A percentile compares a stretch with the other conserved stretches of the same genome.
phyloP scores from a whole-genome alignment of 495 filamentous ascomycete species.

The Venustampulla echinocandica region DNA sequence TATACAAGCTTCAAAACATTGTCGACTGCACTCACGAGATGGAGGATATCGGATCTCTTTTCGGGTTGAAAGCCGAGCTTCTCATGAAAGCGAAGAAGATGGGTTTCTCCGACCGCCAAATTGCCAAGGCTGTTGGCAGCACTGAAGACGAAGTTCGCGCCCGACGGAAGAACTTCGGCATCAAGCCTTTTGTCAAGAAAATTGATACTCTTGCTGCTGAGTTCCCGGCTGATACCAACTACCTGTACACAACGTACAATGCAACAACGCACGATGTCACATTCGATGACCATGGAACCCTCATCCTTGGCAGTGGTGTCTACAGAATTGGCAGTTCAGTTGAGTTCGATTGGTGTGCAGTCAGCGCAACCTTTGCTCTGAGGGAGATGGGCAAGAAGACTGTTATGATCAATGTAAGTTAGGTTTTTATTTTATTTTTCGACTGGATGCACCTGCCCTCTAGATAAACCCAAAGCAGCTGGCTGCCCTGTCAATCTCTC shows the following conservation, averaged over 20 bases:
- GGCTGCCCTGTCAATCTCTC: no score
- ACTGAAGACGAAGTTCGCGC: conserved; percentile 87
- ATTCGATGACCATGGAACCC: conserved; percentile 78
- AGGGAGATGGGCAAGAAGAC: conserved; percentile 92
- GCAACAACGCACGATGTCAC: conserved; percentile 89
- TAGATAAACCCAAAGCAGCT: no score
- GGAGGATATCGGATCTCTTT: conserved; percentile 77
- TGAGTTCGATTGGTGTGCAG: conserved; percentile 98
- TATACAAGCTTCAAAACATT: conserved; percentile 95
- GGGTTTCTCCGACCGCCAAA: conserved; percentile 95
- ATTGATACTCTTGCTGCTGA: conserved; percentile 96
- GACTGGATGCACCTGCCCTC: no score
- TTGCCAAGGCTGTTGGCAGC: conserved; percentile 73
- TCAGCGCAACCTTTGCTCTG: conserved; percentile 82
- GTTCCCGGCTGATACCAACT: conserved; percentile 96
- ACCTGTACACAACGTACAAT: conserved; percentile 97
- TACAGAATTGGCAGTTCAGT: conserved; percentile 97
- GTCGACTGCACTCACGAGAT: conserved; percentile 83
- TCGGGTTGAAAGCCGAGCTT: conserved; percentile 77
- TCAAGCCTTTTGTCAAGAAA: conserved; percentile 79
- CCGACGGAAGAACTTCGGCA: conserved; percentile 73
- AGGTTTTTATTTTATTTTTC: conserved; percentile 12
- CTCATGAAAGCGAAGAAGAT: conserved; percentile 89
- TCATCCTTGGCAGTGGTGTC: conserved; percentile 82
- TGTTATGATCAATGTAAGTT: conserved; percentile 76